phyloP scores from a whole-genome alignment of 1,139 yeast species.

The Suzukiozyma palmioleophila region DNA sequence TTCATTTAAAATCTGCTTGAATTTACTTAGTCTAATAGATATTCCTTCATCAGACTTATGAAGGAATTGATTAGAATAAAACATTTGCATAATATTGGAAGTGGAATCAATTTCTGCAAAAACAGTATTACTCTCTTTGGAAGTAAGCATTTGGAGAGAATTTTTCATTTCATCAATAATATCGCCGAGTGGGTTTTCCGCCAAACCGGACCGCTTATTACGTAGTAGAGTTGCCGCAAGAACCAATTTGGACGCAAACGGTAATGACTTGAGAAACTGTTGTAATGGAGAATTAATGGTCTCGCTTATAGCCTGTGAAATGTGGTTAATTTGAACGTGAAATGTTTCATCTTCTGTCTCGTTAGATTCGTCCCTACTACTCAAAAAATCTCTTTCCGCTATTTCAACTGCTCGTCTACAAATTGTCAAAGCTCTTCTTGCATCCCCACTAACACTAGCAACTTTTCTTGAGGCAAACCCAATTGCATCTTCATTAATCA shows the following conservation, averaged over 20 bases:
- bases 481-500: slow-evolving; percentile 70
- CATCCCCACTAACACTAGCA: slow-evolving; percentile 97
- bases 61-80: slow-evolving; percentile 23
- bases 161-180: slow-evolving; percentile 70
- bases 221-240: slow-evolving; percentile 64
- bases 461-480: slow-evolving; percentile 92
- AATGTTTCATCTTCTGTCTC: slow-evolving; percentile 32
- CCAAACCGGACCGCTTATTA: slow-evolving; percentile 62
- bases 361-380: slow-evolving; percentile 12
- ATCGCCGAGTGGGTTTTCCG: slow-evolving; percentile 72
- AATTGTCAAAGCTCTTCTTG: slow-evolving; percentile 84
- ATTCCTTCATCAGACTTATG: slow-evolving; percentile 4
- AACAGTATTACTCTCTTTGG: slow-evolving; percentile 11
- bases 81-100: slow-evolving; percentile 19
- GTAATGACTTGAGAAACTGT: slow-evolving; percentile 52
- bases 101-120: slow-evolving; percentile 6
- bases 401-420: slow-evolving; percentile 88
- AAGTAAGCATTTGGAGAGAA: slow-evolving; percentile 25
- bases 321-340: slow-evolving; percentile 63
- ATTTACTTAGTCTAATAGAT: slow-evolving; percentile 38
- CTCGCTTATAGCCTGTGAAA: slow-evolving; percentile 75
- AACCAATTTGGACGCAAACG: slow-evolving; percentile 69
- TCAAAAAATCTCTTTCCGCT: slow-evolving; percentile 56
- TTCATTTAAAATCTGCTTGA: slow-evolving; percentile 55
- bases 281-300: slow-evolving; percentile 71